These are phyloP conservation scores for Oryza glaberrima DNA, from an alignment of 176 grass and related monocot genomes.

Conservation along the genomic window DNA sequence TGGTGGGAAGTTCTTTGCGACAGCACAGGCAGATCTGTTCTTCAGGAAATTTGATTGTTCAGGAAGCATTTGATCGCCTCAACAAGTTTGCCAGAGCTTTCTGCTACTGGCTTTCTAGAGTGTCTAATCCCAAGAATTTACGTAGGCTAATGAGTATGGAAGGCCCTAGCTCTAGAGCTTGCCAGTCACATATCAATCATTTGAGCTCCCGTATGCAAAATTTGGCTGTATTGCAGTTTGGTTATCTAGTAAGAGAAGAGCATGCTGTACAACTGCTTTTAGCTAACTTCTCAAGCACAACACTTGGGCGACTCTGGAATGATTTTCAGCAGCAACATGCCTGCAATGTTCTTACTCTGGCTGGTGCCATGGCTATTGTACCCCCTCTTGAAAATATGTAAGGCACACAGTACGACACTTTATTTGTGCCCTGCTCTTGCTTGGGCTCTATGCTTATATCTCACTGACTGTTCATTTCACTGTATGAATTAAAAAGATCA, in stretches of 20 bases:
- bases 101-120: constrained; percentile 65
- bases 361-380: constrained; percentile 47
- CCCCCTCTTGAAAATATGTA: constrained; percentile 84
- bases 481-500: constrained; percentile 67
- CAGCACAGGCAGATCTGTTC: constrained; percentile 59
- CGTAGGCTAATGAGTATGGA: constrained; percentile 38
- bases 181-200: constrained; percentile 54
- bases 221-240: constrained; percentile 58
- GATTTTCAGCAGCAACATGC: constrained; percentile 52
- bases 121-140: constrained; percentile 58
- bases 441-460: neutral
- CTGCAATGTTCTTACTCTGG: constrained; percentile 70
- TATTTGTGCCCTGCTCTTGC: constrained; percentile 6
- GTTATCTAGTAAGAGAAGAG: constrained; percentile 51
- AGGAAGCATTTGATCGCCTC: constrained; percentile 62
- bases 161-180: constrained; percentile 36
- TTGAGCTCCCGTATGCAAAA: constrained; percentile 56
- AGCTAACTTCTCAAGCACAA: constrained; percentile 61
- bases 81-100: constrained; percentile 79
- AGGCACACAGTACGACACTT: constrained; percentile 14
- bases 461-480: constrained; percentile 32
- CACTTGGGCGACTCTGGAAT: constrained; percentile 57
- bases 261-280: constrained; percentile 58
- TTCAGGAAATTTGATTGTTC: constrained; percentile 60
- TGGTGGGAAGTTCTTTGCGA: constrained; percentile 61